These are phyloP conservation scores for Neonectria punicea DNA, from an alignment of 2,329 filamentous ascomycete species.

Conservation along the genomic window DNA sequence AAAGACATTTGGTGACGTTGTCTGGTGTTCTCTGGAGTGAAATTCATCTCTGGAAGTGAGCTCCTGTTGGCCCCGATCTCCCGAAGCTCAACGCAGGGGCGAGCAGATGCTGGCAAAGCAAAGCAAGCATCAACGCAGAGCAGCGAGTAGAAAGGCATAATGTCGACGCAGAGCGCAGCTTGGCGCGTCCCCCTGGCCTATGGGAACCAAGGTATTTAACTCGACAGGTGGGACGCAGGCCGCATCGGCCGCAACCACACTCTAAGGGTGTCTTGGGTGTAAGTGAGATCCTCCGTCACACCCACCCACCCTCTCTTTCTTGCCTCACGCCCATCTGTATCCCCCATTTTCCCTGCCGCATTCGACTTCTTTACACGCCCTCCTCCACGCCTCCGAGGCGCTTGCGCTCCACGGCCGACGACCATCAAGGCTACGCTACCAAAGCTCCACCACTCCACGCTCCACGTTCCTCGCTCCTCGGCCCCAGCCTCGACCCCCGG, in stretches of 20 bases:
- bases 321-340: not conserved
- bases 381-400: constrained; percentile 11
- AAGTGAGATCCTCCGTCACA: constrained; percentile 21
- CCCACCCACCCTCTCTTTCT: constrained; percentile 5
- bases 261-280: constrained; percentile 11
- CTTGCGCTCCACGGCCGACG: constrained; percentile 4
- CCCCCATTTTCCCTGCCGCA: not conserved
- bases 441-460: not conserved
- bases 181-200: constrained; percentile 27
- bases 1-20: no score
- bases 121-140: constrained; percentile 14
- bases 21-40: no score
- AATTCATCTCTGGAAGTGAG: no score
- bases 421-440: constrained; percentile 16
- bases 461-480: constrained; percentile 11
- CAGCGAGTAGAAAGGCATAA: constrained; percentile 40
- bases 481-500: constrained; percentile 11
- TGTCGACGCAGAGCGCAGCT: constrained; percentile 22
- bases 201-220: constrained; percentile 15
- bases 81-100: not conserved
- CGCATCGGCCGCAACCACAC: not conserved
- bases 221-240: not conserved
- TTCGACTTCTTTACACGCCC: constrained; percentile 4
- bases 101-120: not conserved
- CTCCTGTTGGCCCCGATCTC: not conserved